These are phyloP conservation scores for Flaveria linearis DNA, from an alignment of 129 eudicot species.

Conservation along the genomic window DNA sequence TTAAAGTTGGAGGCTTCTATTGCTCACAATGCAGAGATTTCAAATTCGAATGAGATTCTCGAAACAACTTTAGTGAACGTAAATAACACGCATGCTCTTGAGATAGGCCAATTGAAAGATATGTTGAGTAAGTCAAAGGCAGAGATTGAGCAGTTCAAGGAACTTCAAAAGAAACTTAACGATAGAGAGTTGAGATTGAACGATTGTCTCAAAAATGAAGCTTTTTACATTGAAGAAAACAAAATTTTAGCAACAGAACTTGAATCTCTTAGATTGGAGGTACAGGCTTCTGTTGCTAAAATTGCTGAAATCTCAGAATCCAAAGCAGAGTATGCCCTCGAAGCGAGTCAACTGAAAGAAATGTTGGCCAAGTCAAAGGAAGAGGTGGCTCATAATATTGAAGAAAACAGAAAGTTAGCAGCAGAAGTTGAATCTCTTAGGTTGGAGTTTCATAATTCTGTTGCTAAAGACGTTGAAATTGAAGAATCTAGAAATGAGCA, in stretches of 20 bases:
- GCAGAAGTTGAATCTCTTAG: constrained; percentile 38
- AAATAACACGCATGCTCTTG: constrained; percentile 8
- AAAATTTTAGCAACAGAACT: constrained; percentile 19
- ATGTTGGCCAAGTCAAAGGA: constrained; percentile 23
- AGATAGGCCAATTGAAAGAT: constrained; percentile 31
- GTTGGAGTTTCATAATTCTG: constrained; percentile 48
- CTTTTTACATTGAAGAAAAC: constrained; percentile 32
- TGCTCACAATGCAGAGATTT: constrained; percentile 41
- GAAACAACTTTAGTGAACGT: constrained; percentile 26
- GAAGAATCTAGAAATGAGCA: constrained; percentile 21
- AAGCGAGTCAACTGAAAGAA: constrained; percentile 15
- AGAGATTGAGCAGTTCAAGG: constrained; percentile 22
- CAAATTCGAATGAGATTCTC: constrained; percentile 37
- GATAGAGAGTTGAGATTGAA: constrained; percentile 28
- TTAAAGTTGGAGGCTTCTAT: constrained; percentile 47
- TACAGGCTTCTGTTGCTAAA: constrained; percentile 42
- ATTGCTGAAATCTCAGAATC: constrained; percentile 42
- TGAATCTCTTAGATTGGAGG: constrained; percentile 45
- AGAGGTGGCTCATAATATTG: constrained; percentile 19
- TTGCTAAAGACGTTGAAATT: constrained; percentile 29
- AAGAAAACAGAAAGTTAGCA: constrained; percentile 15
- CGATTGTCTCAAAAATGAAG: constrained; percentile 15
- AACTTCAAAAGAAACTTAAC: constrained; percentile 25
- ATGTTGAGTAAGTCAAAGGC: constrained; percentile 32
- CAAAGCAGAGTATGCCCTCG: background rate